phyloP scores from a whole-genome alignment of 179 eudicot species.

The Corrigiola litoralis region DNA sequence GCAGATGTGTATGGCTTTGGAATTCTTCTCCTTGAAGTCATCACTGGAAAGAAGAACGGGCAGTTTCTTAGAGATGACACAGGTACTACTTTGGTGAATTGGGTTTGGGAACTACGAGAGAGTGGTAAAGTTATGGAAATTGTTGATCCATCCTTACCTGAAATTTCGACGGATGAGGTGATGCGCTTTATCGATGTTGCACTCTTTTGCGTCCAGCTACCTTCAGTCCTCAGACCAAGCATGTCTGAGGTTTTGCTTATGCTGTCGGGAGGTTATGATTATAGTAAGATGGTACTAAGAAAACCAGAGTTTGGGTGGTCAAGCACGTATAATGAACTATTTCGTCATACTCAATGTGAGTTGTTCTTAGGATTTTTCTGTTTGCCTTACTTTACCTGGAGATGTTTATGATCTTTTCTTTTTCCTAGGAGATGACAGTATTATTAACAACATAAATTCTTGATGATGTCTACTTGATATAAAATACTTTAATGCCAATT shows the following conservation, averaged over 20 bases:
- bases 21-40: conserved; percentile 19
- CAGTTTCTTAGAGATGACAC: background rate
- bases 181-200: conserved; percentile 18
- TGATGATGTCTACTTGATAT: no score
- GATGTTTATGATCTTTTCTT: no score
- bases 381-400: no score
- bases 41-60: conserved; percentile 4
- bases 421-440: no score
- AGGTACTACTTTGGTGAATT: background rate
- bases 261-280: conserved; percentile 20
- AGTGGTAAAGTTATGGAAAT: conserved; percentile 5
- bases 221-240: conserved; percentile 16
- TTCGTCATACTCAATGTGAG: conserved; percentile 8
- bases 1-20: conserved; percentile 25
- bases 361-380: background rate
- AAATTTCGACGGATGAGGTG: conserved; percentile 13
- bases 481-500: no score
- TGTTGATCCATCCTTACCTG: conserved; percentile 14
- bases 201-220: conserved; percentile 6
- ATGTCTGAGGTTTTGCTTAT: conserved; percentile 22
- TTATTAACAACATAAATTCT: no score
- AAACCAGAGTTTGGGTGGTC: background rate
- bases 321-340: background rate
- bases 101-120: conserved; percentile 15
- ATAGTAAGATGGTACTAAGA: background rate